Evolutionary conservation across 768 basidiomycete genomes (phyloP).

Genomic region (Cytidiella melzeri): DNA sequence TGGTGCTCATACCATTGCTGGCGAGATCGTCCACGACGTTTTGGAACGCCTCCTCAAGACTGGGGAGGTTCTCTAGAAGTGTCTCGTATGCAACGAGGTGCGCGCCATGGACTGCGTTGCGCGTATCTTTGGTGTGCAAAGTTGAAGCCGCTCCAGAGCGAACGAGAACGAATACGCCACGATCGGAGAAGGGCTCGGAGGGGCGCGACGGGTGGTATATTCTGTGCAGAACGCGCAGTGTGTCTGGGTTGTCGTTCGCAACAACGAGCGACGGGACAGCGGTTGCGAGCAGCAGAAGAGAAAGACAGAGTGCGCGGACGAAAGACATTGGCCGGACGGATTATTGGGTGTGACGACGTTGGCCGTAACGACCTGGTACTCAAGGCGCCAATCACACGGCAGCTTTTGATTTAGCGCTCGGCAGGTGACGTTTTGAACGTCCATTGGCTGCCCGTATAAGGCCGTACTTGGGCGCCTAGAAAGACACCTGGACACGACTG

Average conservation of each 20-base stretch:
- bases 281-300: background rate
- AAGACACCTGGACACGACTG: background rate
- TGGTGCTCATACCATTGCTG: too few relatives aligned
- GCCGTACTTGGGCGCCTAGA: background rate
- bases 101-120: background rate
- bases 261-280: background rate
- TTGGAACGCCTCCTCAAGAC: constrained; percentile 36
- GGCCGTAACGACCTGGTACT: too few relatives aligned
- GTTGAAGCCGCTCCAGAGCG: constrained; percentile 10
- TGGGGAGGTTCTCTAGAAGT: constrained; percentile 39
- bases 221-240: constrained; percentile 41
- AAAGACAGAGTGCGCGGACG: background rate
- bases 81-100: constrained; percentile 31
- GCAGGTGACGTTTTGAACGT: background rate
- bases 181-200: constrained; percentile 32
- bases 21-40: constrained; percentile 7
- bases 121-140: background rate
- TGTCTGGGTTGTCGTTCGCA: background rate
- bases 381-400: too few relatives aligned
- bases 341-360: too few relatives aligned
- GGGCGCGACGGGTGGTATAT: constrained; percentile 42
- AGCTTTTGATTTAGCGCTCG: too few relatives aligned
- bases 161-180: constrained; percentile 36
- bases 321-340: too few relatives aligned
- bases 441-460: background rate